These are phyloP conservation scores for Achlya hypogyna DNA, from an alignment of 352 stramenopile genomes.

Conservation along the genomic window DNA sequence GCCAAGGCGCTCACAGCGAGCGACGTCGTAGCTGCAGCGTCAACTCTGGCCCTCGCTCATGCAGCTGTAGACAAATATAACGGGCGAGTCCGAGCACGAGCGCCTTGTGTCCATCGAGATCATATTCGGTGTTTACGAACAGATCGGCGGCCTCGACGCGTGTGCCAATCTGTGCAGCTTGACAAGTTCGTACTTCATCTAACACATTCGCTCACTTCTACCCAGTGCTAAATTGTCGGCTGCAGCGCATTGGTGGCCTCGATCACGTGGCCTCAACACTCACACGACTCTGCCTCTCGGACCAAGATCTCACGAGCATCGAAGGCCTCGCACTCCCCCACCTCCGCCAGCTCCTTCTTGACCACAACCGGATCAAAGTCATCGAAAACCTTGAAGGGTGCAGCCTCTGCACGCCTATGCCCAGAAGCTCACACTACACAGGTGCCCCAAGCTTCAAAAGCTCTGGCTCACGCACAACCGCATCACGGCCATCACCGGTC, in stretches of 20 bases:
- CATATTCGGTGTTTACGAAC: constrained; percentile 61
- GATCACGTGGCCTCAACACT: constrained; percentile 48
- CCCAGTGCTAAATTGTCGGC: constrained; percentile 62
- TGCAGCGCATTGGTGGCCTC: constrained; percentile 43
- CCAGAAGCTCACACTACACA: neutral
- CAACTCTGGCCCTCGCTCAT: neutral
- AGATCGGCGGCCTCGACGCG: constrained; percentile 34
- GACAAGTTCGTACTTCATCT: constrained; percentile 28
- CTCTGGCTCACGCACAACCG: constrained; percentile 77
- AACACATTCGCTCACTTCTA: neutral
- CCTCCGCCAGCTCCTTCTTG: constrained; percentile 61
- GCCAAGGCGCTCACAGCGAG: neutral
- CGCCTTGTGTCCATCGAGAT: constrained; percentile 65
- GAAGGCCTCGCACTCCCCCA: constrained; percentile 45
- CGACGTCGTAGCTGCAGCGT: neutral
- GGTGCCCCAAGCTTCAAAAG: constrained; percentile 53
- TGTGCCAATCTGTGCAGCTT: constrained; percentile 47
- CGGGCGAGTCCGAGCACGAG: constrained; percentile 53
- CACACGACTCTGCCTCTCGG: constrained; percentile 63
- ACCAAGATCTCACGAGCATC: constrained; percentile 55
- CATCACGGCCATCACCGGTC: constrained; percentile 46
- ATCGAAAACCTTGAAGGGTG: constrained; percentile 69
- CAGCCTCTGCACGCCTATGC: neutral
- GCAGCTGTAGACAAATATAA: constrained; percentile 34
- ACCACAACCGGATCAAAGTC: constrained; percentile 66